Conservation (phyloP, 352 stramenopile genomes). For the Pythium grandisporangium region DNA sequence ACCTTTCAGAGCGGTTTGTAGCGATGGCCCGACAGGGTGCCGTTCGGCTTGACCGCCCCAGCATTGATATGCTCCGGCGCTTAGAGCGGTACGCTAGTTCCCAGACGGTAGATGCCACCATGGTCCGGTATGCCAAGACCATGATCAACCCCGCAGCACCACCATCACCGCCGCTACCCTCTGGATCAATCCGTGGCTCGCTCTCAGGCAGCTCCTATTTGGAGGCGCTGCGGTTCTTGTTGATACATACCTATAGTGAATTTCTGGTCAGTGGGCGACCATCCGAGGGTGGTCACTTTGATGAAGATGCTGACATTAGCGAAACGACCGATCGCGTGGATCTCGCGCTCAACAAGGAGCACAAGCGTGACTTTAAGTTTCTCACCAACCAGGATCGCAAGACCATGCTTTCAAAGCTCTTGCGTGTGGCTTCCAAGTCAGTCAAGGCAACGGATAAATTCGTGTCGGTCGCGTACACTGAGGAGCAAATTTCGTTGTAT, state of each 20-base stretch:
- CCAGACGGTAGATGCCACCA: constrained; percentile 33
- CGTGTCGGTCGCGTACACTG: constrained; percentile 38
- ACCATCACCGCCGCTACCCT: too few species aligned
- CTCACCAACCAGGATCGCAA: constrained; percentile 37
- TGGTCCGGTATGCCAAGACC: constrained; percentile 37
- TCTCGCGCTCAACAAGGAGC: constrained; percentile 36
- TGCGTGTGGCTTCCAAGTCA: constrained; percentile 15
- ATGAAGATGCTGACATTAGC: constrained; percentile 37
- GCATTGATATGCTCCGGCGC: constrained; percentile 35
- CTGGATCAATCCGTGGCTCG: too few species aligned
- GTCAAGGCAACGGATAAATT: constrained; percentile 30
- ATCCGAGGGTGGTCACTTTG: constrained; percentile 6
- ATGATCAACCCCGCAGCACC: constrained; percentile 15
- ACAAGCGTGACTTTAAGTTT: constrained; percentile 20
- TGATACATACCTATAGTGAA: constrained; percentile 73
- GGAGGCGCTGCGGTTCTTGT: constrained; percentile 51
- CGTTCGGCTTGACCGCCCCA: constrained; percentile 27
- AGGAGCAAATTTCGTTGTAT: constrained; percentile 55
- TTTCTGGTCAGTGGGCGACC: constrained; percentile 44
- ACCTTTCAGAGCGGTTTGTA: constrained; percentile 60
- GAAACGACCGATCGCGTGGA: constrained; percentile 37
- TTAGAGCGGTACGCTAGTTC: constrained; percentile 57
- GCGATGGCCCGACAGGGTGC: constrained; percentile 30
- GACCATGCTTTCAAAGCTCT: constrained; percentile 43
- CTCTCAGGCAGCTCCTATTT: constrained; percentile 23